Evolutionary conservation across 2,329 filamentous ascomycete species (phyloP).

Genomic region (Ceratocystis alfenasii): DNA sequence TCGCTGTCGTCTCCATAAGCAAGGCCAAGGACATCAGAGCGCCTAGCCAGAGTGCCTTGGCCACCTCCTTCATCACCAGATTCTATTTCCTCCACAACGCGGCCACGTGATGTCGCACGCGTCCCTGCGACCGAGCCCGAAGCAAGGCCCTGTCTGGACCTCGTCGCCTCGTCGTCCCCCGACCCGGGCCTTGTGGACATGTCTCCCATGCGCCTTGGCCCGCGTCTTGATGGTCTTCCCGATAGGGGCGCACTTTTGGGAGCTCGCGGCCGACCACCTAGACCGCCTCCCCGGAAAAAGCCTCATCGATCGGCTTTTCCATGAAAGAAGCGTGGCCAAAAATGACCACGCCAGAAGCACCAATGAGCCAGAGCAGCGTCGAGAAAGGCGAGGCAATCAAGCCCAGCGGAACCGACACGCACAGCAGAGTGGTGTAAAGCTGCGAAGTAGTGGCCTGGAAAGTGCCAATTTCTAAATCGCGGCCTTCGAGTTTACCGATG

Average conservation of each 20-base stretch:
- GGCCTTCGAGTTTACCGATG: constrained; percentile 80
- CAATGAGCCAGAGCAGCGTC: constrained; percentile 88
- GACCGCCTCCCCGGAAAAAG: constrained; percentile 99
- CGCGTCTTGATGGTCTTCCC: constrained; percentile 94
- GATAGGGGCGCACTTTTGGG: constrained; percentile 83
- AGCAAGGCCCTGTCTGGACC: constrained; percentile 1
- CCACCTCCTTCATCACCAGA: constrained; percentile 39
- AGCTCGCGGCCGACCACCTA: constrained; percentile 99
- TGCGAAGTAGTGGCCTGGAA: constrained; percentile 79
- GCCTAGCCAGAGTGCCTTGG: constrained; percentile 20
- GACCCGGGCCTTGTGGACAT: constrained; percentile 16
- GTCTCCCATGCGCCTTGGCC: constrained; percentile 42
- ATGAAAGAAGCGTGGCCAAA: constrained; percentile 88
- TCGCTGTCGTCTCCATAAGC: constrained; percentile 21
- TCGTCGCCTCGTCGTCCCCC: constrained; percentile 22
- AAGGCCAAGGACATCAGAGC: constrained; percentile 15
- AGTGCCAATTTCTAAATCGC: constrained; percentile 75
- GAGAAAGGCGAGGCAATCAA: constrained; percentile 73
- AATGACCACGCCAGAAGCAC: constrained; percentile 85
- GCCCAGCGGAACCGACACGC: constrained; percentile 72
- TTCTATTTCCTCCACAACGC: constrained; percentile 54
- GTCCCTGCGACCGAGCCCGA: constrained; percentile 9
- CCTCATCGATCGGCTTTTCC: constrained; percentile 99
- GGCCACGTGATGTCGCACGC: constrained; percentile 30
- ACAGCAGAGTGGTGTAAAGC: constrained; percentile 78